Percentiles rank a stretch among this genome's conserved stretches.
Evolutionary conservation across 73 alveolate species (phyloP).

Genomic region (Breviolum minutum): DNA sequence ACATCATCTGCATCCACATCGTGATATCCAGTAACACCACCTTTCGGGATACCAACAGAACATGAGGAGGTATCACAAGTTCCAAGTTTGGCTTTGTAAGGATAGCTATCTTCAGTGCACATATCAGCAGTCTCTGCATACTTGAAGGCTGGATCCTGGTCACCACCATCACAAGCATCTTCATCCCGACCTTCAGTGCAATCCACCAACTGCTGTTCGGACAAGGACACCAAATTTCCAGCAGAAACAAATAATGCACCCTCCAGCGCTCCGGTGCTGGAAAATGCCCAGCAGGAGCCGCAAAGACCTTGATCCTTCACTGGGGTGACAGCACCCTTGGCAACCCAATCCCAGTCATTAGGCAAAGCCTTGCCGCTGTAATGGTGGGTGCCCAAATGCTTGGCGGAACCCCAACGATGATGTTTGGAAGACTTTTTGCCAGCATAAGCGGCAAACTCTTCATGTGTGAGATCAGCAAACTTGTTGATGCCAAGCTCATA

Average conservation of each 20-base stretch:
- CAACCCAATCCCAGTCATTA: conserved; percentile 88
- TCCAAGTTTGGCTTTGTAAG: conserved; percentile 96
- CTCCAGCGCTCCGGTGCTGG: conserved; percentile 96
- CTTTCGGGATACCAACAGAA: conserved; percentile 42
- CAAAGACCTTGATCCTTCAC: conserved; percentile 74
- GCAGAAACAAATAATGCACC: conserved; percentile 95
- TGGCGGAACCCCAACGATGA: conserved; percentile 4
- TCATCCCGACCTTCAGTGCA: conserved; percentile 95
- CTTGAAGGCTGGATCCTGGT: conserved; percentile 96
- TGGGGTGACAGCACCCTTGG: conserved; percentile 84
- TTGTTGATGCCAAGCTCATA: conserved; percentile 96
- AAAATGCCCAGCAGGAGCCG: conserved; percentile 97
- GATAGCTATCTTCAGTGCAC: conserved; percentile 96
- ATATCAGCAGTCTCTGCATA: conserved; percentile 95
- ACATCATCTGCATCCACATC: conserved; percentile 96
- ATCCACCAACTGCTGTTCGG: conserved; percentile 96
- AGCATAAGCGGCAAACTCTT: conserved; percentile 73
- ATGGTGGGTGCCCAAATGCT: conserved; percentile 82
- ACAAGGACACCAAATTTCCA: conserved; percentile 58
- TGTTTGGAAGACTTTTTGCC: background rate
- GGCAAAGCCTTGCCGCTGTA: conserved; percentile 96
- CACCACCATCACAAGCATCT: conserved; percentile 97
- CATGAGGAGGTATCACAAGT: conserved; percentile 89
- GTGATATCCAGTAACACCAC: conserved; percentile 96
- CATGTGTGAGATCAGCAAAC: conserved; percentile 96